A percentile compares a stretch with the other conserved stretches of the same genome.
phyloP scores from a whole-genome alignment of 495 filamentous ascomycete species.

The Aspergillus steynii region DNA sequence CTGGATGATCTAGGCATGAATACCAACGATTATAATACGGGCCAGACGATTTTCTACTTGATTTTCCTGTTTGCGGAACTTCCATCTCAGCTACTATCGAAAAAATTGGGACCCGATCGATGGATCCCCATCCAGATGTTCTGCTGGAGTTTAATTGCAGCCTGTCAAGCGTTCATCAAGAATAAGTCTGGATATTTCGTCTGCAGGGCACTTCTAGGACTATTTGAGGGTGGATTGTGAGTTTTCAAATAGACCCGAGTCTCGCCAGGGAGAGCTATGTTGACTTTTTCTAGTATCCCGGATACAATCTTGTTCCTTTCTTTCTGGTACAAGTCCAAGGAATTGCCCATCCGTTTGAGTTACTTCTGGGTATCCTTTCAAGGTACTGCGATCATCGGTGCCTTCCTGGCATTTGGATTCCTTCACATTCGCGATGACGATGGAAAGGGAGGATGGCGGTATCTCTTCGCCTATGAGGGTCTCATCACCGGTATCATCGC shows the following conservation, averaged over 20 bases:
- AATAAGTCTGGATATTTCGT: constrained; percentile 63
- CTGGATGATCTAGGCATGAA: constrained; percentile 58
- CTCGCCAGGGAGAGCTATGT: not conserved
- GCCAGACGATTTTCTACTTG: constrained; percentile 70
- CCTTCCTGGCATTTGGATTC: constrained; percentile 71
- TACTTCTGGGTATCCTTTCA: constrained; percentile 75
- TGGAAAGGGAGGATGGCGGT: constrained; percentile 69
- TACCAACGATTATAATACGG: constrained; percentile 78
- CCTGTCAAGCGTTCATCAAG: constrained; percentile 64
- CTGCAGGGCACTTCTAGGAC: constrained; percentile 64
- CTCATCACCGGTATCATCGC: constrained; percentile 62
- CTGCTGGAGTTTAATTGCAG: constrained; percentile 72
- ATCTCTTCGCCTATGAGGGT: constrained; percentile 61
- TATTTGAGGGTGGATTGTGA: constrained; percentile 75
- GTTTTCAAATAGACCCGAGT: constrained; percentile 10
- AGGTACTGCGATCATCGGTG: constrained; percentile 62
- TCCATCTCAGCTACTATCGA: constrained; percentile 71
- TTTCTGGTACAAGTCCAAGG: constrained; percentile 73
- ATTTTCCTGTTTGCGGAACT: constrained; percentile 68
- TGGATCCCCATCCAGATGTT: constrained; percentile 88
- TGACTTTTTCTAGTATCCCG: constrained; percentile 34
- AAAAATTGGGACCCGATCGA: constrained; percentile 74
- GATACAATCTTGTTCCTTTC: constrained; percentile 66
- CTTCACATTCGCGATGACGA: constrained; percentile 62
- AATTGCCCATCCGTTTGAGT: constrained; percentile 64